Conservation (phyloP, 78 protist species). For the Monocercomonoides exilis region DNA sequence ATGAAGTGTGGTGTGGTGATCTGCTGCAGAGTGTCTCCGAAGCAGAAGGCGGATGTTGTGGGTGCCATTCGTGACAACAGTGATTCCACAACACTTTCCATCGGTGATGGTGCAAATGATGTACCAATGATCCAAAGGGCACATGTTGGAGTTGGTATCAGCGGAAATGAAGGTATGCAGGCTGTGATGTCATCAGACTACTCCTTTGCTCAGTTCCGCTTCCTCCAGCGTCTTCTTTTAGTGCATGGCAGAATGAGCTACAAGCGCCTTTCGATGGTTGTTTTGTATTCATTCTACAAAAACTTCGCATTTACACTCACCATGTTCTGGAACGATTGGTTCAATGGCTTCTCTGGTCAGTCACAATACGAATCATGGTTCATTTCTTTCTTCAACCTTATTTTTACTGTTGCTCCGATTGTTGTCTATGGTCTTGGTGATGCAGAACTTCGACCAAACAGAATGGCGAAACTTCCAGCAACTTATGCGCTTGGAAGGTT, state of each 20-base stretch:
- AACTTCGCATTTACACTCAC: conserved; percentile 32
- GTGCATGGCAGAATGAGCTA: conserved; percentile 61
- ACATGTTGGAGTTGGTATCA: conserved; percentile 82
- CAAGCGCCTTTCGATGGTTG: conserved; percentile 21
- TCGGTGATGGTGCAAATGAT: conserved; percentile 81
- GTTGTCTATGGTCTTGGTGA: neutral
- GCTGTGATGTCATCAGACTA: conserved; percentile 60
- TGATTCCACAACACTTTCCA: conserved; percentile 21
- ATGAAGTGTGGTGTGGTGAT: conserved; percentile 58
- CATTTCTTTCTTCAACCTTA: neutral
- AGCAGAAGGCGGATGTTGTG: conserved; percentile 70
- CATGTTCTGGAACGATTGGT: neutral
- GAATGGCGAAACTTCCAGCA: neutral
- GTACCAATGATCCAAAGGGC: conserved; percentile 72
- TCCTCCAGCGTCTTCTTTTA: conserved; percentile 44
- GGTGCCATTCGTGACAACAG: neutral
- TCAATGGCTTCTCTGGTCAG: conserved; percentile 8
- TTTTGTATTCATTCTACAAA: conserved; percentile 60
- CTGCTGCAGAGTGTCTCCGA: conserved; percentile 76
- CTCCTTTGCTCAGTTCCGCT: conserved; percentile 76
- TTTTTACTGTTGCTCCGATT: neutral
- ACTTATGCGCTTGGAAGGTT: neutral
- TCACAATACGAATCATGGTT: neutral
- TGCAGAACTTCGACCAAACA: neutral
- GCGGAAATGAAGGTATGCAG: conserved; percentile 72